Evolutionary conservation across 805 yeast species (phyloP).

Genomic region (Wilhelminamyces savonicus): DNA sequence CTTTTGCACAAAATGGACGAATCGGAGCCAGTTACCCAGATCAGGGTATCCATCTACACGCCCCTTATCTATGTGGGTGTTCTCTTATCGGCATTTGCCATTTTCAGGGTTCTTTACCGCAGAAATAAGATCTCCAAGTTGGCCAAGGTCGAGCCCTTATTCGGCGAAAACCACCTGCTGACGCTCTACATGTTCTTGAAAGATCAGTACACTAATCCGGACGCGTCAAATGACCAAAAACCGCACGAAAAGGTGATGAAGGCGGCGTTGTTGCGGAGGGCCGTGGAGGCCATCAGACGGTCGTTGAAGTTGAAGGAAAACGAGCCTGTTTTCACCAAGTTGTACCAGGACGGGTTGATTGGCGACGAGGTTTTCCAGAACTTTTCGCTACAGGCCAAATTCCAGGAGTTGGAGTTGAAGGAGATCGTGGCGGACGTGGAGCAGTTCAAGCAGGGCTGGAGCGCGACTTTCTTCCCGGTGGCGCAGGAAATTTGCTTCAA

Average conservation of each 20-base stretch:
- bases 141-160: conserved; percentile 63
- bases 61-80: conserved; percentile 74
- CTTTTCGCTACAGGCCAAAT: conserved; percentile 66
- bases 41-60: conserved; percentile 42
- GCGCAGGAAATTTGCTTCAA: conserved; percentile 90
- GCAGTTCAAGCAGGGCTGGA: conserved; percentile 71
- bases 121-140: conserved; percentile 47
- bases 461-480: conserved; percentile 63
- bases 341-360: conserved; percentile 83
- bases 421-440: conserved; percentile 75
- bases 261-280: conserved; percentile 49
- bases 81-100: conserved; percentile 55
- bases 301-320: conserved; percentile 76
- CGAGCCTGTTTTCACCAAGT: conserved; percentile 58
- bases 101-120: conserved; percentile 68
- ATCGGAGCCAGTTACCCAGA: conserved; percentile 6
- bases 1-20: too few species aligned
- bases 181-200: conserved; percentile 59
- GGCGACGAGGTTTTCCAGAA: conserved; percentile 87
- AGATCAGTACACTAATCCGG: conserved; percentile 36
- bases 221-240: conserved; percentile 31
- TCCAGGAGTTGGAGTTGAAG: conserved; percentile 76
- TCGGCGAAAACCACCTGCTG: conserved; percentile 59
- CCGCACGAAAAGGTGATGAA: conserved; percentile 76
- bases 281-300: conserved; percentile 85